Evolutionary conservation across 1,284 basidiomycete genomes (phyloP), one percentile per base, ranked within the genome.

Genomic region (Cerrena zonata): DNA sequence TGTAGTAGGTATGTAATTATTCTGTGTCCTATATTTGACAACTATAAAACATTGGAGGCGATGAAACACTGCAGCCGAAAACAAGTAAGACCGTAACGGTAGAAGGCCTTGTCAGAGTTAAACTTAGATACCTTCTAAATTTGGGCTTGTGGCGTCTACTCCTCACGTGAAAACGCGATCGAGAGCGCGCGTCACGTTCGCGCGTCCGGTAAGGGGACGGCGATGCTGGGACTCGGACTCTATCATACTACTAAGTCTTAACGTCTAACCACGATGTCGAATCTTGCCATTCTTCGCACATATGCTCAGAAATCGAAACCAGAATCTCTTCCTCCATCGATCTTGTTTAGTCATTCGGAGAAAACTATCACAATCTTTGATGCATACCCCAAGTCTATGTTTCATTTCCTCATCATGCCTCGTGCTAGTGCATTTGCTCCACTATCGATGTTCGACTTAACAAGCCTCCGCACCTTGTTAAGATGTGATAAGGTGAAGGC

Each of bases 381-480:
- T 70, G 79, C 76, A 18, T 96, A 78, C 64, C 90, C 90, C 5
- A 97, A 97, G 71, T 78, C 88, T 1, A 82, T 79, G 49, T 93
- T 90, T 65, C 92, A 95, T 66, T 86, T 90, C 60, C 77, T 93
- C 39, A 67, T 93, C 50, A 70, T 93, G 13, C 91, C 91, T 36
- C 80, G 87, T 61, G 51, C 79, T 53, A 56, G 59, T 62, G 3
- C 60, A 48, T 44, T 30, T 58, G 55, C 52, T 46, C 55, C 21
- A 61, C 47, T 77, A 46, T 68, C 64, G 2, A 61, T 64, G 2
- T 56, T 61, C 10, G 70, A 79, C 24, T 72, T 92, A 12, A 64
- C 71, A 30, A 81, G 75, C 62, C 73, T 94, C 5, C 74, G 72
- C 38, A 67, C 78, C 2, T 69, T 94, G n/a, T 69, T 92, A 48